These are phyloP conservation scores for Cynara cardunculus DNA, from an alignment of 129 eudicot genomes.

Conservation along the genomic window DNA sequence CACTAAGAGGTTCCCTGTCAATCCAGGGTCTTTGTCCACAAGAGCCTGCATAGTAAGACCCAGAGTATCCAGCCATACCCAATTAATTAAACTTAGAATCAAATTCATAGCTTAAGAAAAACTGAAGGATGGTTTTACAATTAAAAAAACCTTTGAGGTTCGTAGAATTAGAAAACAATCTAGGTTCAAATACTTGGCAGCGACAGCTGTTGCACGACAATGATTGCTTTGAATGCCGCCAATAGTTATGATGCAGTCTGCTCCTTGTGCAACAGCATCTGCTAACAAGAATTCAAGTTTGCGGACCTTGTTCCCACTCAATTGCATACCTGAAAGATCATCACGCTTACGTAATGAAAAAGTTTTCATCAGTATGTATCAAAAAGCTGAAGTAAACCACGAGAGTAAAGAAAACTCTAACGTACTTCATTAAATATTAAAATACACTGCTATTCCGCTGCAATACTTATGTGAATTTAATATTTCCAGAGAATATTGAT, in stretches of 20 bases:
- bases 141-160: constrained; percentile 75
- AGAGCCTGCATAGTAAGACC: constrained; percentile 46
- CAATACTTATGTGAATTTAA: neutral
- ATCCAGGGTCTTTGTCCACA: constrained; percentile 90
- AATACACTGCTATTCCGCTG: neutral
- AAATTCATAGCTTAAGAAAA: neutral
- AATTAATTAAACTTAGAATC: neutral
- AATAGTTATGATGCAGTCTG: constrained; percentile 83
- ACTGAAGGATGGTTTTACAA: neutral
- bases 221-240: constrained; percentile 99
- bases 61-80: too few species aligned
- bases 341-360: constrained; percentile 67
- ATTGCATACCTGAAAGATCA: constrained; percentile 99
- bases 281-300: constrained; percentile 98
- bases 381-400: neutral
- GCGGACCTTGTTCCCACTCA: constrained; percentile 96
- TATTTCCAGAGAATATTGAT: neutral
- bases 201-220: constrained; percentile 99
- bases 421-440: neutral
- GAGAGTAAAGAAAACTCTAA: neutral
- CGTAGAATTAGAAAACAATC: constrained; percentile 89
- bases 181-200: constrained; percentile 84
- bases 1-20: constrained; percentile 91
- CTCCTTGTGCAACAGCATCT: constrained; percentile 90
- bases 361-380: constrained; percentile 11